phyloP scores from a whole-genome alignment of 2,329 filamentous ascomycete genomes.

The Decorospora gaudefroyi region DNA sequence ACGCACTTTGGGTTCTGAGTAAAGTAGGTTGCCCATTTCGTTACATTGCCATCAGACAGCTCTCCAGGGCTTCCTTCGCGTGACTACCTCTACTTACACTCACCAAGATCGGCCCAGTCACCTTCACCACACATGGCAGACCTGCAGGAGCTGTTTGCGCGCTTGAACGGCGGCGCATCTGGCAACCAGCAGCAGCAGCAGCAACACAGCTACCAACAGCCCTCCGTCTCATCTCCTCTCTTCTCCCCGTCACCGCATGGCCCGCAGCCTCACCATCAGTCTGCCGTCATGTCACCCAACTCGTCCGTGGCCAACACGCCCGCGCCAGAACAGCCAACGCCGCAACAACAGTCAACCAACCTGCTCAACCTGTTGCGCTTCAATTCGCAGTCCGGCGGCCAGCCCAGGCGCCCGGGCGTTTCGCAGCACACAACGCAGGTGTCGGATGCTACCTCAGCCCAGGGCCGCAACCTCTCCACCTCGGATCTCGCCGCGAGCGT shows the following conservation, averaged over 20 bases:
- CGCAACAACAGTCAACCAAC: constrained; percentile 55
- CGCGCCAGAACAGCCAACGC: constrained; percentile 47
- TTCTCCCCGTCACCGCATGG: constrained; percentile 60
- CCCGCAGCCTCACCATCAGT: constrained; percentile 61
- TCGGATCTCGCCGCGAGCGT: constrained; percentile 63
- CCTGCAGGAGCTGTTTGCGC: constrained; percentile 52
- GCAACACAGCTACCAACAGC: constrained; percentile 52
- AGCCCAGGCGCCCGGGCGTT: constrained; percentile 43
- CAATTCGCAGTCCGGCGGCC: constrained; percentile 54
- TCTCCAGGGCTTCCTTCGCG: constrained; percentile 8
- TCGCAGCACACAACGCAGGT: no score
- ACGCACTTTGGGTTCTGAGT: constrained; percentile 38
- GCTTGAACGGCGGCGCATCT: constrained; percentile 46
- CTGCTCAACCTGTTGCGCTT: constrained; percentile 69
- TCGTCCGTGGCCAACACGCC: constrained; percentile 53
- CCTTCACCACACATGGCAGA: constrained; percentile 49
- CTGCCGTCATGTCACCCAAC: constrained; percentile 63
- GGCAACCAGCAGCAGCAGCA: constrained; percentile 33
- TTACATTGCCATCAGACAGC: constrained; percentile 17
- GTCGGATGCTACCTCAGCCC: no score
- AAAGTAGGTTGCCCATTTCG: constrained; percentile 26
- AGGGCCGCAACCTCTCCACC: constrained; percentile 56
- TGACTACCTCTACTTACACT: constrained; percentile 16
- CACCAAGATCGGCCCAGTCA: constrained; percentile 26
- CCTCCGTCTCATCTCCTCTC: constrained; percentile 62